Evolutionary conservation across 129 eudicot species (phyloP).

Genomic region (Dittrichia graveolens): DNA sequence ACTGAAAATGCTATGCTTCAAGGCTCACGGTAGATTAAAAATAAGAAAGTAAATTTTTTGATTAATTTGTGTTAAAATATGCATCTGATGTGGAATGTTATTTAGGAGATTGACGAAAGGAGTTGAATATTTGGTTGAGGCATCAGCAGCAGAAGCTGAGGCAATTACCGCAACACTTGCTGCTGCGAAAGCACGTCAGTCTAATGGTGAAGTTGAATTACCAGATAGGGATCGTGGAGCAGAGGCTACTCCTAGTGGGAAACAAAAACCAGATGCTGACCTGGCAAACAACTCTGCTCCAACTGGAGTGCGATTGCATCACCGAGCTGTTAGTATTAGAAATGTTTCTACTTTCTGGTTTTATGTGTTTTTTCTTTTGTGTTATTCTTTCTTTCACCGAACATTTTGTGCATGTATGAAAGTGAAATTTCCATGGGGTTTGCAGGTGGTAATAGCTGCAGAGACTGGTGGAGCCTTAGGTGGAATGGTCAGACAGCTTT

Average conservation of each 20-base stretch:
- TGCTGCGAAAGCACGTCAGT: conserved; percentile 97
- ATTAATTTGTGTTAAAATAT: not conserved
- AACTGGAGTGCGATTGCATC: conserved; percentile 88
- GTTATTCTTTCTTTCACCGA: not conserved
- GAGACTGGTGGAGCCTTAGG: conserved; percentile 98
- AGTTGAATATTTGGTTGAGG: conserved; percentile 93
- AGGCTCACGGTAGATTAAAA: conserved; percentile 62
- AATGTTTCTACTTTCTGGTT: not conserved
- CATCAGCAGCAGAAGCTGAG: conserved; percentile 99
- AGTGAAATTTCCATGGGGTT: conserved; percentile 19
- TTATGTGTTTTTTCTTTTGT: not conserved
- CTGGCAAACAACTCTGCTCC: conserved; percentile 55
- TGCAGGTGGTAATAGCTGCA: conserved; percentile 92
- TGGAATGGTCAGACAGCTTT: conserved; percentile 97
- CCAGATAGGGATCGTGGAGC: conserved; percentile 96
- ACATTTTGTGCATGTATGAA: not conserved
- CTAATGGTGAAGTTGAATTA: conserved; percentile 83
- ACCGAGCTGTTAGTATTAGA: conserved; percentile 81
- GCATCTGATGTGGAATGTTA: conserved; percentile 7
- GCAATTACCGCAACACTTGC: conserved; percentile 83
- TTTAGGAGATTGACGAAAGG: conserved; percentile 80
- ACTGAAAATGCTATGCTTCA: conserved; percentile 82
- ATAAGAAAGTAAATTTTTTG: not conserved
- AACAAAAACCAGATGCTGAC: conserved; percentile 74
- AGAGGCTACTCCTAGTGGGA: conserved; percentile 96